These are phyloP conservation scores for Ophiosphaerella korrae DNA, from an alignment of 2,329 filamentous ascomycete genomes.

Conservation along the genomic window DNA sequence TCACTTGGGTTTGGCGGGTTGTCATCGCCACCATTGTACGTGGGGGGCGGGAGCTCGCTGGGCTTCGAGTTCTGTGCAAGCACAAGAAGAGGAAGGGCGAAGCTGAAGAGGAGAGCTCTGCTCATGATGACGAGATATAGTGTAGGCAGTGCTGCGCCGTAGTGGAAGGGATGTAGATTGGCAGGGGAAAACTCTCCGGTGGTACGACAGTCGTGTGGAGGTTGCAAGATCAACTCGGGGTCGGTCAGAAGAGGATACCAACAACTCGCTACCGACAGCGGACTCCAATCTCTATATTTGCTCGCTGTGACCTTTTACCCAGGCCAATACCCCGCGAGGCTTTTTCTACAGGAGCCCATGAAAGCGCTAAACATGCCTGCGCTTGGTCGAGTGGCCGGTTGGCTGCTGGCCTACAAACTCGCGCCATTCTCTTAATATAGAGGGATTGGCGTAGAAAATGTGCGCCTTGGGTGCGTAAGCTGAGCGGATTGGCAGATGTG, in stretches of 20 bases:
- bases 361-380: slow-evolving; percentile 40
- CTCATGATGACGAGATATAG: slow-evolving; percentile 29
- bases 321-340: slow-evolving; percentile 36
- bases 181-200: slow-evolving; percentile 8
- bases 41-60: slow-evolving; percentile 29
- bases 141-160: slow-evolving; percentile 14
- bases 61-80: slow-evolving; percentile 33
- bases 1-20: slow-evolving; percentile 42
- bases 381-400: slow-evolving; percentile 29
- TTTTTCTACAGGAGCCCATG: slow-evolving; percentile 7
- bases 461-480: slow-evolving; percentile 30
- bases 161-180: slow-evolving; percentile 19
- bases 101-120: slow-evolving; percentile 28
- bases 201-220: slow-evolving; percentile 38
- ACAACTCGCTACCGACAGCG: slow-evolving; percentile 32
- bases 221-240: slow-evolving; percentile 36
- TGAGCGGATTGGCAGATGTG: slow-evolving; percentile 37
- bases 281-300: slow-evolving; percentile 44
- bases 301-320: slow-evolving; percentile 25
- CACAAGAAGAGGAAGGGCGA: slow-evolving; percentile 34
- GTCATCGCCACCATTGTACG: slow-evolving; percentile 46
- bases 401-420: slow-evolving; percentile 23
- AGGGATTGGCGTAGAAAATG: slow-evolving; percentile 29
- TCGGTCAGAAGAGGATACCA: slow-evolving; percentile 19
- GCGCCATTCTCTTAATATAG: slow-evolving; percentile 37